Percentiles rank a stretch among this genome's conserved stretches.
Evolutionary conservation across 1,284 basidiomycete genomes (phyloP).

Genomic region (Tilletia walkeri): DNA sequence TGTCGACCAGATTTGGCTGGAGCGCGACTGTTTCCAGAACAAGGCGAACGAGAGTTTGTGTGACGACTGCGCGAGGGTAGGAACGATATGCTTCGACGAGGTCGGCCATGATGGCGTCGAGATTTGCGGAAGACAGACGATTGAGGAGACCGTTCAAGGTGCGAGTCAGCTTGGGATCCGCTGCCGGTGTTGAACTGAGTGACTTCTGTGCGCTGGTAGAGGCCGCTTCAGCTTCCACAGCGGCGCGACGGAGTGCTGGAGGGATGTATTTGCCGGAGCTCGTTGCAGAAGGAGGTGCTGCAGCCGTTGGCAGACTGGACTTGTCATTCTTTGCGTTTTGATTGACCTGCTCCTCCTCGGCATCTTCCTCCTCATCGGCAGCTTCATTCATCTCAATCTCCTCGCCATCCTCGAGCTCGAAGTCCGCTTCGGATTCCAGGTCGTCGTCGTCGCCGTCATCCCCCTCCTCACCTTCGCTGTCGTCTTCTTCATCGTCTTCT

Average conservation of each 20-base stretch:
- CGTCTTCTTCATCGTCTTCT: slow-evolving; percentile 19
- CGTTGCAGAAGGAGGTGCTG: slow-evolving; percentile 19
- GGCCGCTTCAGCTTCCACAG: slow-evolving; percentile 33
- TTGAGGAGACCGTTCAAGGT: slow-evolving; percentile 86
- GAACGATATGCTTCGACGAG: slow-evolving; percentile 77
- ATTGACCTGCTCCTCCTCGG: not conserved
- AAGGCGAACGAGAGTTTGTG: slow-evolving; percentile 72
- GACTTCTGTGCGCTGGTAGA: slow-evolving; percentile 60
- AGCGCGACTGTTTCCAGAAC: slow-evolving; percentile 80
- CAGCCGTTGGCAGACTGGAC: not conserved
- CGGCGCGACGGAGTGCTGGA: slow-evolving; percentile 59
- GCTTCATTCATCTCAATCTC: slow-evolving; percentile 22
- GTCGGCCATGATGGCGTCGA: slow-evolving; percentile 73
- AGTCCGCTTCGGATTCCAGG: slow-evolving; percentile 24
- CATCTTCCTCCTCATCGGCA: slow-evolving; percentile 17
- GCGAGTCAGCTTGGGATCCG: slow-evolving; percentile 68
- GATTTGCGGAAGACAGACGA: slow-evolving; percentile 82
- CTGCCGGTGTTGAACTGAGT: slow-evolving; percentile 65
- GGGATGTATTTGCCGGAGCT: slow-evolving; percentile 59
- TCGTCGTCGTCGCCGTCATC: slow-evolving; percentile 19
- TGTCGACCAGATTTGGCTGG: slow-evolving; percentile 76
- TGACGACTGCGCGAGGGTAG: slow-evolving; percentile 79
- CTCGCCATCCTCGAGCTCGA: slow-evolving; percentile 13
- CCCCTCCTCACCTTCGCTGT: slow-evolving; percentile 29
- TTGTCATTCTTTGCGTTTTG: not conserved